These are phyloP conservation scores for Oryza punctata DNA, from an alignment of 176 grass and related monocot species.

Conservation along the genomic window DNA sequence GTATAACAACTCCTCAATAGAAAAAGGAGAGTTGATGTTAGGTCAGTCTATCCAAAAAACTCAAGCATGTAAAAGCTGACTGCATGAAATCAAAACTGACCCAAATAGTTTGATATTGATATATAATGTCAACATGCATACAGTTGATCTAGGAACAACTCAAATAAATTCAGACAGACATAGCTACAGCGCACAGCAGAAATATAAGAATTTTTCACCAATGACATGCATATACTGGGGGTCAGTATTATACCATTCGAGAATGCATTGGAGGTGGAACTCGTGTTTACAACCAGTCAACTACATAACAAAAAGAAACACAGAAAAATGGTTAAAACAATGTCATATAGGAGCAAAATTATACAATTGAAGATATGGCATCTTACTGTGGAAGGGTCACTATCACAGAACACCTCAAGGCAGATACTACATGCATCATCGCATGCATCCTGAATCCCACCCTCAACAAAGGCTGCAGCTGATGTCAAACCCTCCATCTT, in stretches of 20 bases:
- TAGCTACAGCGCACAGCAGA: neutral
- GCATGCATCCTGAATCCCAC: conserved; percentile 89
- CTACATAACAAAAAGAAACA: conserved; percentile 52
- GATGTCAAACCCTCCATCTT: conserved; percentile 81
- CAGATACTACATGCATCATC: conserved; percentile 97
- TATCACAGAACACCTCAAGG: conserved; percentile 80
- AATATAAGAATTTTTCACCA: neutral
- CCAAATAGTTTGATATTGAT: neutral
- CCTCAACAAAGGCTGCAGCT: conserved; percentile 84
- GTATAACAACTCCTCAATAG: neutral
- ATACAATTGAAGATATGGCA: conserved; percentile 8
- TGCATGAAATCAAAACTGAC: neutral
- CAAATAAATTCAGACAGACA: conserved; percentile 29
- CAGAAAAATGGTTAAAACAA: conserved; percentile 31
- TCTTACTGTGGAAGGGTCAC: conserved; percentile 81
- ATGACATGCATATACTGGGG: neutral
- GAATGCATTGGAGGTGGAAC: conserved; percentile 99
- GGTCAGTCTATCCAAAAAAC: neutral
- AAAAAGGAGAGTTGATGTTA: neutral
- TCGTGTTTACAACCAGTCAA: conserved; percentile 94
- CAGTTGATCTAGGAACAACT: neutral
- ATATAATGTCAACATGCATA: neutral
- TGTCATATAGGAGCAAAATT: neutral
- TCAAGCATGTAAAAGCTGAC: neutral
- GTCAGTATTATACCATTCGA: conserved; percentile 81